Evolutionary conservation across 352 stramenopile genomes (phyloP).

Genomic region (Phytophthora megakarya): DNA sequence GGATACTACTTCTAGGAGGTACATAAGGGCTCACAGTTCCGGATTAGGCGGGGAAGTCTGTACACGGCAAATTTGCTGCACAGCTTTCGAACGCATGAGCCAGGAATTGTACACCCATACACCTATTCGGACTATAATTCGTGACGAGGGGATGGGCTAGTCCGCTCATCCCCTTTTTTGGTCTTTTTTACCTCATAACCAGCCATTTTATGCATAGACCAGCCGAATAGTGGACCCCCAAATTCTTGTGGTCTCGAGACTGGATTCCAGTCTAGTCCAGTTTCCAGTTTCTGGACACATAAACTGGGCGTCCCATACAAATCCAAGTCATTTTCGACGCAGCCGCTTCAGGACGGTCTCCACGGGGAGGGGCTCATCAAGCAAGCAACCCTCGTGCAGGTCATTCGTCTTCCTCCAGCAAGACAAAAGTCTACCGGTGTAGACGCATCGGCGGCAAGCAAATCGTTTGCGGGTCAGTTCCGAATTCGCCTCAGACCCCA

Average conservation of each 20-base stretch:
- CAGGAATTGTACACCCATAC: no score
- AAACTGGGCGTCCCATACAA: background rate
- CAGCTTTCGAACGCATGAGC: no score
- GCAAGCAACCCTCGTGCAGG: constrained; percentile 12
- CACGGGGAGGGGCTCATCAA: constrained; percentile 6
- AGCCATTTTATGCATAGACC: constrained; percentile 4
- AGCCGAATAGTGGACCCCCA: background rate
- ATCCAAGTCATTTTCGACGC: background rate
- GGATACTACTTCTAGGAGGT: no score
- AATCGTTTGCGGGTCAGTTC: constrained; percentile 9
- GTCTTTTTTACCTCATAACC: no score
- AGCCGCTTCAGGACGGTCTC: background rate
- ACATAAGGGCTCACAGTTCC: no score
- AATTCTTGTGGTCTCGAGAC: constrained; percentile 30
- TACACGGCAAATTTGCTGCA: no score
- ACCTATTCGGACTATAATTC: constrained; percentile 3
- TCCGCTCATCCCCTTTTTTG: constrained; percentile 1
- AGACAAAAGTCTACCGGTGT: background rate
- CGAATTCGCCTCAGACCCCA: constrained; percentile 23
- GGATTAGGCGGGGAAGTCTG: no score
- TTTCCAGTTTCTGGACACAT: background rate
- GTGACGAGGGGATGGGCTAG: constrained; percentile 4
- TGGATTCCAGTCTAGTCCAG: background rate
- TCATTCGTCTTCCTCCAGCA: background rate
- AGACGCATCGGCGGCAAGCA: constrained; percentile 21